Conservation (phyloP, 495 filamentous ascomycete species). For the Cenococcum geophilum region DNA sequence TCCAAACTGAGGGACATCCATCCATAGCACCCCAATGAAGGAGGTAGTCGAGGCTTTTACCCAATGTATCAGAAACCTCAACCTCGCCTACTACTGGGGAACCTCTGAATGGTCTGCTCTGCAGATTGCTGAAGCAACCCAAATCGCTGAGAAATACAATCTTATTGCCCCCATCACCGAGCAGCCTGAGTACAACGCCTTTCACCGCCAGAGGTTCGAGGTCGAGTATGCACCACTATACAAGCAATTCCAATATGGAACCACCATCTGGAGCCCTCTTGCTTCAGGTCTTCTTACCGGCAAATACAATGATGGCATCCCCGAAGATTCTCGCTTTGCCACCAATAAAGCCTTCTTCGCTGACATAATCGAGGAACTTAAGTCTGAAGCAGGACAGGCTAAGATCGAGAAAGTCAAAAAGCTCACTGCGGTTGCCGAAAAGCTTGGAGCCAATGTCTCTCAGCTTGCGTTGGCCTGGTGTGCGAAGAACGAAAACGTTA, state of each 20-base stretch:
- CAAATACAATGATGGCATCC: constrained; percentile 44
- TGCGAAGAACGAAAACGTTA: constrained; percentile 41
- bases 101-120: constrained; percentile 51
- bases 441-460: constrained; percentile 35
- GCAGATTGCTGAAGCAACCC: constrained; percentile 51
- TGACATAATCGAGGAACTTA: constrained; percentile 24
- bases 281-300: constrained; percentile 41
- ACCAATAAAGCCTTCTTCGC: constrained; percentile 38
- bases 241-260: constrained; percentile 41
- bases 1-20: neutral
- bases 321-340: constrained; percentile 40
- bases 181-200: constrained; percentile 54
- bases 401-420: constrained; percentile 43
- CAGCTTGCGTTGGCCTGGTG: constrained; percentile 40
- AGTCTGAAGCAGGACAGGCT: constrained; percentile 38
- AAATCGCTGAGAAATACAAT: constrained; percentile 51
- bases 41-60: constrained; percentile 49
- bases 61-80: constrained; percentile 42
- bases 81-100: constrained; percentile 49
- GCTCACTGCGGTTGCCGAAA: constrained; percentile 38
- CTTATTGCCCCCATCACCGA: constrained; percentile 54
- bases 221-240: constrained; percentile 41
- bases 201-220: constrained; percentile 51
- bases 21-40: constrained; percentile 42
- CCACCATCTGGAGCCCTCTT: constrained; percentile 42